phyloP scores from a whole-genome alignment of 176 grass and related monocot genomes.

The Elymus sibiricus region DNA sequence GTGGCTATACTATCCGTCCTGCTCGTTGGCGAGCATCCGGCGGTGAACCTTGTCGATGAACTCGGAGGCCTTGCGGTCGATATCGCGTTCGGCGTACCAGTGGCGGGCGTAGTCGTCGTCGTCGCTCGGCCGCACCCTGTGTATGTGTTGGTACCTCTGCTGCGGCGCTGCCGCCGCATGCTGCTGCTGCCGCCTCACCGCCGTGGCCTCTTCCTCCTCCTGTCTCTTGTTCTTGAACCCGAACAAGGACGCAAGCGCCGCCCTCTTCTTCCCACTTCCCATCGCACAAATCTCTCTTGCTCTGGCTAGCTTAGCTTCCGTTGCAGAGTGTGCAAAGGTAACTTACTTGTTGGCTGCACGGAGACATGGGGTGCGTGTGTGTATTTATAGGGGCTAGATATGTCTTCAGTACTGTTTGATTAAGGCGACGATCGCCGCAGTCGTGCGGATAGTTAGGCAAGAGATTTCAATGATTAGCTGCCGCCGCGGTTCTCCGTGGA shows the following conservation, averaged over 20 bases:
- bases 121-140: constrained; percentile 42
- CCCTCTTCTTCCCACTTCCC: constrained; percentile 28
- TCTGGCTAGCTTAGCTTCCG: neutral
- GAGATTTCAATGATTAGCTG: constrained; percentile 30
- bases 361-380: neutral
- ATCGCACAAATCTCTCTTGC: neutral
- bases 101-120: constrained; percentile 30
- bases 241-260: constrained; percentile 26
- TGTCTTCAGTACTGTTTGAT: neutral
- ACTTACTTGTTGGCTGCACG: constrained; percentile 14
- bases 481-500: neutral
- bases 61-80: constrained; percentile 35
- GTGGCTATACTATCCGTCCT: constrained; percentile 18
- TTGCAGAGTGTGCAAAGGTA: neutral
- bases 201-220: neutral
- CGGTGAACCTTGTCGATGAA: constrained; percentile 46
- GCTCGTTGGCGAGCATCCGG: constrained; percentile 5
- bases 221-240: constrained; percentile 14
- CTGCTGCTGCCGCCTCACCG: neutral
- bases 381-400: neutral
- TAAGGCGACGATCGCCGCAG: neutral
- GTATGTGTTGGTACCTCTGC: constrained; percentile 13
- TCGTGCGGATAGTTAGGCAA: constrained; percentile 27
- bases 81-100: constrained; percentile 44
- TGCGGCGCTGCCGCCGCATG: neutral